phyloP scores from a whole-genome alignment of 306 rosid species.

The Elaeagnus macrophylla region DNA sequence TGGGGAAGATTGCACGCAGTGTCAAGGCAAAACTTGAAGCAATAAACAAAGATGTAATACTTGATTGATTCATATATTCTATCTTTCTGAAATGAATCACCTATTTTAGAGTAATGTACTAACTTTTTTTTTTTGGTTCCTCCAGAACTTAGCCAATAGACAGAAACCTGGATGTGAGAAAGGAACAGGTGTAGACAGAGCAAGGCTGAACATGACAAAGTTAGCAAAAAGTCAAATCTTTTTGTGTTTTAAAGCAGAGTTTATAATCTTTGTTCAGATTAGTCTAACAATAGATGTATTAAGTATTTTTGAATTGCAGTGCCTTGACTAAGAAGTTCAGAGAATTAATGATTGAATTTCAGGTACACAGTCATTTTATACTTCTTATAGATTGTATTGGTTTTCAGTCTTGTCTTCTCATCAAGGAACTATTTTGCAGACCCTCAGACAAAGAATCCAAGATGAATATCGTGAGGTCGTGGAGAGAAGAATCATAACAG shows the following conservation, averaged over 20 bases:
- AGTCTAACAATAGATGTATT: conserved; percentile 19
- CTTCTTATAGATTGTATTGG: conserved; percentile 10
- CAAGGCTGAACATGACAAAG: conserved; percentile 94
- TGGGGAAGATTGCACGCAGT: conserved; percentile 78
- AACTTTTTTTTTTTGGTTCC: conserved; percentile 12
- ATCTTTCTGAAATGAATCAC: conserved; percentile 4
- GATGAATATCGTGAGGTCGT: conserved; percentile 99
- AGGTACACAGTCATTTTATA: conserved; percentile 35
- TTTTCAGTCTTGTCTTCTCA: conserved; percentile 22
- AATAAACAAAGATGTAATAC: conserved; percentile 68
- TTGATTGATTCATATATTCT: conserved; percentile 13
- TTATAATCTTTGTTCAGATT: conserved; percentile 1
- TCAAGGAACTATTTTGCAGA: conserved; percentile 31
- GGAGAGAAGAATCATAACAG: conserved; percentile 96
- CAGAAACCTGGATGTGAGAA: conserved; percentile 90
- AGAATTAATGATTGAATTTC: conserved; percentile 88
- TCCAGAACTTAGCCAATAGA: conserved; percentile 68
- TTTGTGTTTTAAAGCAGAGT: conserved; percentile 1
- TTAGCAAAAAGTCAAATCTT: conserved; percentile 24
- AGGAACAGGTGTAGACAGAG: conserved; percentile 87
- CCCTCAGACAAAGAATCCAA: conserved; percentile 87
- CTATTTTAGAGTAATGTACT: conserved; percentile 7
- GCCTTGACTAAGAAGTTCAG: conserved; percentile 69
- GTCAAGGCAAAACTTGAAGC: conserved; percentile 78
- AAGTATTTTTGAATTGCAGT: conserved; percentile 40